Percentiles rank a stretch among this genome's conserved stretches.
These are phyloP conservation scores for Choiromyces venosus DNA, from an alignment of 495 filamentous ascomycete genomes.

Conservation along the genomic window DNA sequence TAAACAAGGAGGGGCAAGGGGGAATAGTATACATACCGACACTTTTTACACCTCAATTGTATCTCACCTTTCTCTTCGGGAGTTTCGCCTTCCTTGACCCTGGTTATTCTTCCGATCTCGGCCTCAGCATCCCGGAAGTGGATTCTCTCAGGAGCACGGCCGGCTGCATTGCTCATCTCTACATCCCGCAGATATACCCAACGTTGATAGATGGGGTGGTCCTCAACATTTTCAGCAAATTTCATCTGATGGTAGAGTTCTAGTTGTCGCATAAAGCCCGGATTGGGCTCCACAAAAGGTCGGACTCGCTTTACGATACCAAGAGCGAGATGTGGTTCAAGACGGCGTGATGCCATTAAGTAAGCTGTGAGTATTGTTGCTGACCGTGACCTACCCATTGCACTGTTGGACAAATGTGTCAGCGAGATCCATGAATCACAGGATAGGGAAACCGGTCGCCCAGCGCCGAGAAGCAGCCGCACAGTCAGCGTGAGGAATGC, in stretches of 20 bases:
- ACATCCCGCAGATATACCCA: conserved; percentile 82
- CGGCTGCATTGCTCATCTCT: conserved; percentile 62
- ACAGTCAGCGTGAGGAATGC: conserved; percentile 10
- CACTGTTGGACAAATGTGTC: conserved; percentile 54
- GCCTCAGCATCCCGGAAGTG: conserved; percentile 73
- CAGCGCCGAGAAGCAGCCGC: neutral
- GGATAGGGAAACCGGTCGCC: conserved; percentile 2
- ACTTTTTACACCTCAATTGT: conserved; percentile 53
- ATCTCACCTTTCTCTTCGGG: conserved; percentile 37
- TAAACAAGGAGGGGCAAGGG: conserved; percentile 2
- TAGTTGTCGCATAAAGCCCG: conserved; percentile 82
- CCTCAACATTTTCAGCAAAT: conserved; percentile 53
- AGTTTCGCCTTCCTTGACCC: conserved; percentile 44
- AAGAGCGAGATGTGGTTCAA: conserved; percentile 58
- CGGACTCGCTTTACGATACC: conserved; percentile 59
- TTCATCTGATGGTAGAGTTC: conserved; percentile 79
- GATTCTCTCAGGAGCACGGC: conserved; percentile 66
- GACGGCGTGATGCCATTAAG: conserved; percentile 59
- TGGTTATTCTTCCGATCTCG: conserved; percentile 25
- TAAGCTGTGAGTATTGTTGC: conserved; percentile 79
- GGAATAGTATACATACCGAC: conserved; percentile 45
- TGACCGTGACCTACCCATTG: conserved; percentile 93
- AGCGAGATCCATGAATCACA: conserved; percentile 1
- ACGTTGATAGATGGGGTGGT: conserved; percentile 69
- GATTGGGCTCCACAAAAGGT: conserved; percentile 74